Base-by-base conservation (phyloP, 306 rosid genomes). In the Casuarina equisetifolia region DNA sequence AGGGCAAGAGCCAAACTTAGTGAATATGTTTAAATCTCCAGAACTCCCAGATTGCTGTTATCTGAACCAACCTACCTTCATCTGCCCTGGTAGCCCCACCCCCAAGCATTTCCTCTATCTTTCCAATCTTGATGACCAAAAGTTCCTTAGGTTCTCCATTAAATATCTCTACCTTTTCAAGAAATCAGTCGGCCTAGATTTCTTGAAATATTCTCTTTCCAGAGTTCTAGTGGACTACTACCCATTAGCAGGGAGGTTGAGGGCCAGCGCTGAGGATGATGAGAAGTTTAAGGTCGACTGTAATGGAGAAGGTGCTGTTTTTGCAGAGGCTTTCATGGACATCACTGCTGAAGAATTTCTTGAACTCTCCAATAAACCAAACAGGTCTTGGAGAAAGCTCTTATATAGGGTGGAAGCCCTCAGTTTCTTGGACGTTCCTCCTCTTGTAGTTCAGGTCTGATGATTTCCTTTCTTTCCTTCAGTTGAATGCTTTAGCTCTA, bases 101-200 rank as follows among this genome's bases (percentile, higher is more conserved):
- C 97, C 97, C 46, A 86, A 85, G 49, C 96, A 90, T 80, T 86
- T 86, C 38, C 83, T 94, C 53, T 84, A 83, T 12, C 92, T 94
- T 76, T 92, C 98, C 4, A 94, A 94, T 69, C 89, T 94, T 2
- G 98, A 94, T 74, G 91, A 88, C 85, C 98, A 94, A 57, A 92
- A 85, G 79, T 86, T 94, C 32, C 95, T 94, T 42, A 82, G 97
- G 69, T 94, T 94, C 85, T 78, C 97, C 69, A 87, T 94, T 20
- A 90, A 94, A 54, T 94, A 92, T 59, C 80, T 92, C 42, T 89
- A 82, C 82, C 75, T 94, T 17, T 94, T 92, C 87, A 74, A 81
- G 58, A 83, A 82, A 78, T 74, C 82, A 5, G 81, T 92, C 70
- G 70, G 78, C 88, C 61, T 81, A 16, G 87, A 90, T 32, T 9